phyloP scores from a whole-genome alignment of 192 early-diverging fungal species.

The Linderina pennispora region DNA sequence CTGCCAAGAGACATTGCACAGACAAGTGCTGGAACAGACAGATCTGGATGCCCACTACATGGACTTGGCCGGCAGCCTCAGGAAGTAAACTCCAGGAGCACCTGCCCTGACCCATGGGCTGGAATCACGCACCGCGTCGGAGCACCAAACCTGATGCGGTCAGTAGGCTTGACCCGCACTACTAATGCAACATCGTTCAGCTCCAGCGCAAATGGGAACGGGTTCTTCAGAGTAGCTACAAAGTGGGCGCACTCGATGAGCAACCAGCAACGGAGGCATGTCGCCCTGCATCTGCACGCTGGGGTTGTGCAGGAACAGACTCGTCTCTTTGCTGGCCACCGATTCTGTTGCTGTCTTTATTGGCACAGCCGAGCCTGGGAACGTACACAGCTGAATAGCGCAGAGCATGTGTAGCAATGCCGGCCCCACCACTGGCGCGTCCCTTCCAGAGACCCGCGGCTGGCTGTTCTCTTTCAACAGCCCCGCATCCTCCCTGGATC shows the following conservation, averaged over 20 bases:
- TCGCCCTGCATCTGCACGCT: slow-evolving; percentile 24
- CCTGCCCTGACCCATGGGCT: slow-evolving; percentile 11
- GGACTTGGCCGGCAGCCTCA: slow-evolving; percentile 11
- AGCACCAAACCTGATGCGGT: neutral
- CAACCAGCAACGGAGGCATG: slow-evolving; percentile 14
- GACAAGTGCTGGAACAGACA: slow-evolving; percentile 27
- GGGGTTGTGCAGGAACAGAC: slow-evolving; percentile 46
- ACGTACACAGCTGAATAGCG: slow-evolving; percentile 27
- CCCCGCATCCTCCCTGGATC: neutral
- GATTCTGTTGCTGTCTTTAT: neutral
- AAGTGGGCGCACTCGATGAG: slow-evolving; percentile 19
- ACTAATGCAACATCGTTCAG: slow-evolving; percentile 18
- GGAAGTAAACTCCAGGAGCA: slow-evolving; percentile 20
- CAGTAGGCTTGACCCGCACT: neutral
- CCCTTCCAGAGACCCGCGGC: slow-evolving; percentile 19
- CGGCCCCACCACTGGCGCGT: slow-evolving; percentile 18
- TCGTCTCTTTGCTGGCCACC: neutral
- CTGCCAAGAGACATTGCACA: slow-evolving; percentile 16
- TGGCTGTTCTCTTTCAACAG: neutral
- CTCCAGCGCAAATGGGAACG: slow-evolving; percentile 37
- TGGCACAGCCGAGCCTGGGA: slow-evolving; percentile 8
- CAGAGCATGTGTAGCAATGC: slow-evolving; percentile 22
- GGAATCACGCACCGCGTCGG: slow-evolving; percentile 11
- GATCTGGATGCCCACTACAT: slow-evolving; percentile 14
- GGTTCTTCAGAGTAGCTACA: slow-evolving; percentile 36